Percentiles rank a stretch among this genome's conserved stretches.
phyloP scores from a whole-genome alignment of 1,139 yeast species.

The Saccharomyces hybrid region DNA sequence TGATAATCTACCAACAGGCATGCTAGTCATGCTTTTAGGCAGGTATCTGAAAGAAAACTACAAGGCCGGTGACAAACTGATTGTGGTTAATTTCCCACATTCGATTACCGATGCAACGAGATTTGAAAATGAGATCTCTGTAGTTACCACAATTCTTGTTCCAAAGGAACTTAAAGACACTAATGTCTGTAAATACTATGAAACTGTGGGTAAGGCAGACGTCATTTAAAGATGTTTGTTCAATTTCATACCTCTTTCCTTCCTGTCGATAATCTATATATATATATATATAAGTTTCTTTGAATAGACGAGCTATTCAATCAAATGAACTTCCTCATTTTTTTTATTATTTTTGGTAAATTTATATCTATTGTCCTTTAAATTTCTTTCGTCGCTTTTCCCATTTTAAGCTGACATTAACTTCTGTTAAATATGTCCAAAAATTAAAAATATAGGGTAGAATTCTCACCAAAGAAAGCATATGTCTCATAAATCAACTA shows the following conservation, averaged over 20 bases:
- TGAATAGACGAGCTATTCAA: too few species aligned
- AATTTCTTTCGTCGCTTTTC: not conserved
- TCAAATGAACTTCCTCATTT: too few species aligned
- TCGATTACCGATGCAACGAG: constrained; percentile 55
- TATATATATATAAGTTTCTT: not conserved
- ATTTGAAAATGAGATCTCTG: constrained; percentile 34
- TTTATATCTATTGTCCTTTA: too few species aligned
- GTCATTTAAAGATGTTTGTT: constrained; percentile 6
- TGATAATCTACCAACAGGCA: constrained; percentile 46
- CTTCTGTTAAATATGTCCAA: too few species aligned
- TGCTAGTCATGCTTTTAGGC: constrained; percentile 49
- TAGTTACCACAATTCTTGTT: constrained; percentile 35
- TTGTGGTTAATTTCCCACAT: constrained; percentile 49
- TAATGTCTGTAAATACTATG: constrained; percentile 48
- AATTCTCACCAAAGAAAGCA: not conserved
- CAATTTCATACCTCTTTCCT: too few species aligned
- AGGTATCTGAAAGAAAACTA: constrained; percentile 38
- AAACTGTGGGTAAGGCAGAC: constrained; percentile 45
- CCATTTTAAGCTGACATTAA: not conserved
- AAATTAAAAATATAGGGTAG: too few species aligned
- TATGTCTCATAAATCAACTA: constrained; percentile 25
- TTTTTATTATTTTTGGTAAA: too few species aligned
- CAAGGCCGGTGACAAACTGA: constrained; percentile 38
- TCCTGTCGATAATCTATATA: not conserved
- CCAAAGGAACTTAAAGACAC: constrained; percentile 29